phyloP scores from a whole-genome alignment of 2,329 filamentous ascomycete species.

The Cladosporium sp. region DNA sequence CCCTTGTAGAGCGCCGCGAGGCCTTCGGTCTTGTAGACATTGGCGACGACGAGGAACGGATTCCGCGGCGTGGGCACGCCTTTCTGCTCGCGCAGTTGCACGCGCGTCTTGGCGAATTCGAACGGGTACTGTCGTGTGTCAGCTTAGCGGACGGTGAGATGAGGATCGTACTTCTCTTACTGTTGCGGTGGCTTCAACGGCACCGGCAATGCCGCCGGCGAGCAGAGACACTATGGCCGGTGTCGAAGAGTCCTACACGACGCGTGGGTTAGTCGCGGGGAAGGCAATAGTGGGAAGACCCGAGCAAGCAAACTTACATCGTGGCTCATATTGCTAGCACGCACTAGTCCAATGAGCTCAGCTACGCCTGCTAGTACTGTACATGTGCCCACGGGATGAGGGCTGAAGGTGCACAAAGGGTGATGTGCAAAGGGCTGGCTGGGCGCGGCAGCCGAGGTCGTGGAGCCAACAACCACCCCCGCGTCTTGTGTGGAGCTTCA shows the following conservation, averaged over 20 bases:
- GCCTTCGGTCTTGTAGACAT: constrained; percentile 52
- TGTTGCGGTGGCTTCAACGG: constrained; percentile 28
- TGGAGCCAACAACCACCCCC: neutral
- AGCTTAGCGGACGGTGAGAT: neutral
- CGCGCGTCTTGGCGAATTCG: constrained; percentile 61
- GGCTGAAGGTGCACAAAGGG: neutral
- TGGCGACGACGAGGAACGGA: constrained; percentile 51
- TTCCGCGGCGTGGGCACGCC: constrained; percentile 46
- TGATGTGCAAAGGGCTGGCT: neutral
- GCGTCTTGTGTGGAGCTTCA: no score
- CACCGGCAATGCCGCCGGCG: constrained; percentile 32
- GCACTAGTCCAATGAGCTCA: neutral
- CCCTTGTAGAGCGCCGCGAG: constrained; percentile 56
- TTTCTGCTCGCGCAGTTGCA: constrained; percentile 48
- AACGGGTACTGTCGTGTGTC: constrained; percentile 47
- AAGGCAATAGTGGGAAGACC: neutral
- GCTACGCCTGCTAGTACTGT: neutral
- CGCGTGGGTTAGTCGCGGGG: neutral
- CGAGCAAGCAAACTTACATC: neutral
- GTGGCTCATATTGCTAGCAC: constrained; percentile 1
- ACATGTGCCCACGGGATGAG: neutral
- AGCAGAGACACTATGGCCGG: constrained; percentile 30
- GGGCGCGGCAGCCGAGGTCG: constrained; percentile 1
- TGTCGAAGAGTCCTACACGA: constrained; percentile 18
- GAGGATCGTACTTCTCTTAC: constrained; percentile 14